phyloP scores from a whole-genome alignment of 805 yeast species.

The Kuraishia ogatae region DNA sequence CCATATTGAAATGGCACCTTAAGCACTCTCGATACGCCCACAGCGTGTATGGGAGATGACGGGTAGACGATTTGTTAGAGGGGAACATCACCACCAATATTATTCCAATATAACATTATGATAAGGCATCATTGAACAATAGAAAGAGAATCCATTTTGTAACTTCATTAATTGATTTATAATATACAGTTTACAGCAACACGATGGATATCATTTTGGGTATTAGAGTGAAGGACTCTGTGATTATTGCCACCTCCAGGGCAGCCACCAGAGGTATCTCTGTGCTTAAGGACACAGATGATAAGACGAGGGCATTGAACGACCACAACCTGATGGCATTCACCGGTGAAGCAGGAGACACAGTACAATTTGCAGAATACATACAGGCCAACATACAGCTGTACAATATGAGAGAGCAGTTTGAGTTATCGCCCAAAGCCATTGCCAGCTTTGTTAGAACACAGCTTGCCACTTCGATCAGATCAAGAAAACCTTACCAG shows the following conservation, averaged over 20 bases:
- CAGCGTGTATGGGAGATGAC: background rate
- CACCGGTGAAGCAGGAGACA: slow-evolving; percentile 93
- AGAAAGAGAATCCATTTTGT: no score
- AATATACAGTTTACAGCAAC: background rate
- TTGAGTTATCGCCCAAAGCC: slow-evolving; percentile 77
- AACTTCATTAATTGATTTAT: background rate
- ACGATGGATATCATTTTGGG: slow-evolving; percentile 88
- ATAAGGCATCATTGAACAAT: no score
- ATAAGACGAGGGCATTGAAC: slow-evolving; percentile 69
- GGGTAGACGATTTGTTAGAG: no score
- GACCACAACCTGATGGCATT: slow-evolving; percentile 76
- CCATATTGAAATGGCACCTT: background rate
- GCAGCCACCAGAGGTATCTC: slow-evolving; percentile 91
- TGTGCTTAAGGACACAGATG: slow-evolving; percentile 68
- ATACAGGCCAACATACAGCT: slow-evolving; percentile 89
- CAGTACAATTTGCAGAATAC: slow-evolving; percentile 85
- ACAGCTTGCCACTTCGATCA: slow-evolving; percentile 76
- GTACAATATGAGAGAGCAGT: slow-evolving; percentile 75
- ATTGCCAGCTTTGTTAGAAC: slow-evolving; percentile 84
- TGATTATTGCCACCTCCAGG: slow-evolving; percentile 87
- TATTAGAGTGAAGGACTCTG: slow-evolving; percentile 70
- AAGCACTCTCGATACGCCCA: background rate
- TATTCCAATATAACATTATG: no score
- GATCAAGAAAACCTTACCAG: slow-evolving; percentile 95
- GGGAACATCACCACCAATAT: no score